A percentile compares a stretch with the other conserved stretches of the same genome.
Conservation (phyloP, 768 basidiomycete species). For the Leccinum fibrillosum region DNA sequence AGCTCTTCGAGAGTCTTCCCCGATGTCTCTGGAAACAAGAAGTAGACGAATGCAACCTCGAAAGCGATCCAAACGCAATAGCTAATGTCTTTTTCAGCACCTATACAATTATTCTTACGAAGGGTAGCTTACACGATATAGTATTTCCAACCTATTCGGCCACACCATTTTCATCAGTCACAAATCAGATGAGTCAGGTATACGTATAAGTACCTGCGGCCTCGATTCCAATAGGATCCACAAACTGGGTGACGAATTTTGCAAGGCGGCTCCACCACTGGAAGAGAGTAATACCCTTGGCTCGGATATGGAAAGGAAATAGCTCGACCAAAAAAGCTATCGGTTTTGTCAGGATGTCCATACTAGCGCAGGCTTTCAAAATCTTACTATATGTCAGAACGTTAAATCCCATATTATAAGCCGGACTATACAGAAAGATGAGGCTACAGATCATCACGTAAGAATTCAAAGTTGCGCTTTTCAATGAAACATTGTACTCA, state of each 20-base stretch:
- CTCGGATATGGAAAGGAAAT: slow-evolving; percentile 62
- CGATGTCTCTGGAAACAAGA: slow-evolving; percentile 21
- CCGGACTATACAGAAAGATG: slow-evolving; percentile 17
- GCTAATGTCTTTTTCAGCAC: slow-evolving; percentile 1
- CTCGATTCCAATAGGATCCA: slow-evolving; percentile 17
- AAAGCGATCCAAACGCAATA: slow-evolving; percentile 16
- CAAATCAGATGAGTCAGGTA: neutral
- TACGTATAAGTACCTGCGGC: slow-evolving; percentile 1
- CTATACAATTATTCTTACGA: rapidly evolving
- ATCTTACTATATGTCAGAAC: slow-evolving; percentile 10
- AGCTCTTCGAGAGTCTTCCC: slow-evolving; percentile 19
- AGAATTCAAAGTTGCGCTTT: neutral
- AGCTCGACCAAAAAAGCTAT: slow-evolving; percentile 64
- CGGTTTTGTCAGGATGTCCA: neutral
- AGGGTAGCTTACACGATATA: slow-evolving; percentile 11
- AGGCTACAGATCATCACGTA: slow-evolving; percentile 1
- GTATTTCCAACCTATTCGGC: slow-evolving; percentile 11
- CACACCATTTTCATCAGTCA: neutral
- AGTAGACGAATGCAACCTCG: slow-evolving; percentile 14
- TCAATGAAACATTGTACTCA: neutral
- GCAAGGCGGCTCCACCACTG: slow-evolving; percentile 51
- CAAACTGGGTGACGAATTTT: slow-evolving; percentile 11
- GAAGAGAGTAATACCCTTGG: slow-evolving; percentile 59
- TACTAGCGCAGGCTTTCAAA: neutral
- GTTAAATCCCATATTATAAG: slow-evolving; percentile 13